Evolutionary conservation across 2,329 filamentous ascomycete genomes (phyloP), one percentile per base, ranked within the genome.

Genomic region (Hypoxylon sp.): DNA sequence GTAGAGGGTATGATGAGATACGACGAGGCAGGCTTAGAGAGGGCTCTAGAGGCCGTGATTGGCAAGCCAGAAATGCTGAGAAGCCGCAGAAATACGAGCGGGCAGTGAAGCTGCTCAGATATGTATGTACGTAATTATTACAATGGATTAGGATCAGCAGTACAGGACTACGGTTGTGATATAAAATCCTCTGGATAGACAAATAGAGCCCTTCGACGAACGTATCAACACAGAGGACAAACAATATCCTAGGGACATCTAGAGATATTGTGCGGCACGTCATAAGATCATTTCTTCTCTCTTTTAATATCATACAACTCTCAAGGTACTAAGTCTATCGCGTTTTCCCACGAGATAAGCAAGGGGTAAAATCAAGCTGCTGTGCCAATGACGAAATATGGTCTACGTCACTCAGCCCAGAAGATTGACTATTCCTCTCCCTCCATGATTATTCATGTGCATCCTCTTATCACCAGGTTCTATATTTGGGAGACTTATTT

Each of bases 11-110:
- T 84, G 6, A 84, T 90, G 79, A 80, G 87, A 63, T 97, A 97
- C 79, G 94, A 98, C 79, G 86, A 90, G 60, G 90, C 86, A 58
- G 94, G 89, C 0, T 79, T 98, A 68, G 84, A 85, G 2, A 91
- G 93, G 77, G 91, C 93, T 1, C 79, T 98, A 45, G 91, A 94
- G 79, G 89, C 90, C 0, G 90, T 97, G 7, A 82, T 97, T 61
- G 93, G 93, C 0, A 88, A 82, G 45, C 78, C 80, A 34, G 81
- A 82, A 67, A 73, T 77, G 49, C 78, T 81, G 45, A 75, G 79
- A 58, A 83, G 81, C 30, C 77, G 84, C 5, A 76, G 84, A 45
- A 85, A 86, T 65, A 85, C 84, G 1, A 78, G 72, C 38, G 70
- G 72, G 14, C 75, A 75, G 52, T 75, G 62, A 70, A 14, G 5